Evolutionary conservation across 805 yeast species (phyloP), one percentile per base, ranked within the genome.

Genomic region (Ogataea allantospora): DNA sequence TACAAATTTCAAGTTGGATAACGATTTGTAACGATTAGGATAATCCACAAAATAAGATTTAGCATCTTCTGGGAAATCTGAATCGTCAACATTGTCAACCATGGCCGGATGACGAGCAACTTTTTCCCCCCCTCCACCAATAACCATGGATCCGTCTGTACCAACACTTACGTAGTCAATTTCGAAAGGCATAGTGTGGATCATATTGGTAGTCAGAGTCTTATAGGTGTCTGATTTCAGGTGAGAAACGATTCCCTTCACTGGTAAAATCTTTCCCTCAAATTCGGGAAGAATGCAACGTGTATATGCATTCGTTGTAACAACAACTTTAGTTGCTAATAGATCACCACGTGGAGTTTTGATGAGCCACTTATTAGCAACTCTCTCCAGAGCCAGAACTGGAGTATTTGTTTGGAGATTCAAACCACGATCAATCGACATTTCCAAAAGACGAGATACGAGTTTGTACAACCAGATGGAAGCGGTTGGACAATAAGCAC

Each of bases 401-500:
- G 60, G 55, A 1, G 76, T 69, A 38, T 70, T 59, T 2, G 77
- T 58, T 37, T 70, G 71, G 19, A 71, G 43, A 33, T 68, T 61
- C 23, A 69, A 50, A 5, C 74, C 74, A 15, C 52, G 50, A 7
- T 45, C 42, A 3, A 70, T 52, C 18, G 64, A 49, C 13, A 43
- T 47, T 35, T 60, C 51, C 21, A 71, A 43, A 7, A 73, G 43
- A 1, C 57, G 51, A 7, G 57, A 51, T 27, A 68, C 61, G 7
- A 73, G 52, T 43, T 65, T 65, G 52, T 71, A 68, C 8, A 77
- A 73, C 65, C 74, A 71, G 27, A 71, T 46, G 5, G 69, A 60
- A 2, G 68, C 63, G 3, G 75, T 70, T 9, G 73, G 71, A 35
- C 62, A 58, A 4, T 55, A 45, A 16, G 67, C 52, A 11, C 64